Percentiles rank a stretch among this genome's conserved stretches.
Evolutionary conservation across 768 basidiomycete species (phyloP).

Genomic region (Arthromyces matolae): DNA sequence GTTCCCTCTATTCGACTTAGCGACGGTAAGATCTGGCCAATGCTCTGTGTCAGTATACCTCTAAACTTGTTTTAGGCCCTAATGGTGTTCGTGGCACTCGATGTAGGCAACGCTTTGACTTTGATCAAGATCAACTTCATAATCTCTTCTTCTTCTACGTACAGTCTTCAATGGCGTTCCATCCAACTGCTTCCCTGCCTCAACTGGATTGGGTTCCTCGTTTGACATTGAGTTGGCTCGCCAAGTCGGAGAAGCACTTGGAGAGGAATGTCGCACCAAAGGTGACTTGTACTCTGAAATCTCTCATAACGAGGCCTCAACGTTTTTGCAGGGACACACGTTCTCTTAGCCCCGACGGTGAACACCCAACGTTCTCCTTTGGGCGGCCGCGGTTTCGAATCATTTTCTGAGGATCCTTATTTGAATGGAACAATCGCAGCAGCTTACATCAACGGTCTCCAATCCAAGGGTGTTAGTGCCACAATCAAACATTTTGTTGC

Average conservation of each 20-base stretch:
- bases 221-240: slow-evolving; percentile 49
- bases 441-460: slow-evolving; percentile 60
- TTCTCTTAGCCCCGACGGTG: slow-evolving; percentile 60
- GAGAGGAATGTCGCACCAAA: slow-evolving; percentile 50
- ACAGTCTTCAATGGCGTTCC: slow-evolving; percentile 56
- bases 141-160: no score
- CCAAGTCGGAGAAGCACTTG: slow-evolving; percentile 47
- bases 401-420: slow-evolving; percentile 60
- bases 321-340: slow-evolving; percentile 33
- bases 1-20: slow-evolving; percentile 43
- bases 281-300: slow-evolving; percentile 20
- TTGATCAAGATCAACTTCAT: slow-evolving; percentile 34
- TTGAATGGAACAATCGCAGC: slow-evolving; percentile 54
- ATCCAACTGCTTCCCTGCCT: slow-evolving; percentile 54
- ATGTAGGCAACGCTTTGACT: slow-evolving; percentile 29
- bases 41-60: not conserved
- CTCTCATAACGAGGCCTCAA: slow-evolving; percentile 6
- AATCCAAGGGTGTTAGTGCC: slow-evolving; percentile 52
- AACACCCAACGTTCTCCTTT: slow-evolving; percentile 62
- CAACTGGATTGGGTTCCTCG: slow-evolving; percentile 53
- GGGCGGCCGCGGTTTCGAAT: slow-evolving; percentile 57
- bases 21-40: no score
- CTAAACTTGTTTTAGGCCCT: slow-evolving; percentile 29
- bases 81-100: slow-evolving; percentile 47
- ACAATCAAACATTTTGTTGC: slow-evolving; percentile 64